phyloP scores from a whole-genome alignment of 495 filamentous ascomycete genomes.

The Extremus antarcticus region DNA sequence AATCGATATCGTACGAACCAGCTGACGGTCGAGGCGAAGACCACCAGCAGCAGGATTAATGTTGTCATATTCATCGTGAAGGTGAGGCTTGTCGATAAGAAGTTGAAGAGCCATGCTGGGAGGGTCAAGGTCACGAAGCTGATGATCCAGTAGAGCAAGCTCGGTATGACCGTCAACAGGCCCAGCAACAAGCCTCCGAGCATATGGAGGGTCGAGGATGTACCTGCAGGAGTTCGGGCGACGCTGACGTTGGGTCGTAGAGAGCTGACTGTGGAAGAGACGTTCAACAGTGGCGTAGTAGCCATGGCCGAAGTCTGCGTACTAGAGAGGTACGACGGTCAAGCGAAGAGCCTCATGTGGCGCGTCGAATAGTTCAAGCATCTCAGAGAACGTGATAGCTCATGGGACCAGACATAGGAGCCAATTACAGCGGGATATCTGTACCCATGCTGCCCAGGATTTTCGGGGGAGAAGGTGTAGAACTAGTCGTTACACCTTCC shows the following conservation, averaged over 20 bases:
- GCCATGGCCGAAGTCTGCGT: no score
- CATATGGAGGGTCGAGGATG: slow-evolving; percentile 11
- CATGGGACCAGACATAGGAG: no score
- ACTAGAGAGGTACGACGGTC: not conserved
- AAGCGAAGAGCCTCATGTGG: not conserved
- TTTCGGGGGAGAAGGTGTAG: no score
- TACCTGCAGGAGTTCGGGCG: not conserved
- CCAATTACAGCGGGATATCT: no score
- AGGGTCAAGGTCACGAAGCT: slow-evolving; percentile 80
- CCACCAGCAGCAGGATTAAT: slow-evolving; percentile 68
- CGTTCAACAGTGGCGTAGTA: not conserved
- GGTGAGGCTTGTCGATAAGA: slow-evolving; percentile 91
- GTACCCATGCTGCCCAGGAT: no score
- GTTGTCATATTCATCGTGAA: slow-evolving; percentile 98
- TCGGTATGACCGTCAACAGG: slow-evolving; percentile 45
- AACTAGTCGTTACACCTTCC: no score
- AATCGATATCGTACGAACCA: slow-evolving; percentile 93
- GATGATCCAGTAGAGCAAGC: slow-evolving; percentile 67
- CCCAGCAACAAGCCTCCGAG: slow-evolving; percentile 16
- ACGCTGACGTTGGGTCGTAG: not conserved
- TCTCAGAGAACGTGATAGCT: not conserved
- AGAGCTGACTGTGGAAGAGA: slow-evolving; percentile 1
- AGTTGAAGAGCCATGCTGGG: slow-evolving; percentile 79
- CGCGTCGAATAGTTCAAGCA: not conserved
- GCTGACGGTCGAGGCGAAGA: slow-evolving; percentile 65